These are phyloP conservation scores for Suillus plorans DNA, from an alignment of 768 basidiomycete species.

Conservation along the genomic window DNA sequence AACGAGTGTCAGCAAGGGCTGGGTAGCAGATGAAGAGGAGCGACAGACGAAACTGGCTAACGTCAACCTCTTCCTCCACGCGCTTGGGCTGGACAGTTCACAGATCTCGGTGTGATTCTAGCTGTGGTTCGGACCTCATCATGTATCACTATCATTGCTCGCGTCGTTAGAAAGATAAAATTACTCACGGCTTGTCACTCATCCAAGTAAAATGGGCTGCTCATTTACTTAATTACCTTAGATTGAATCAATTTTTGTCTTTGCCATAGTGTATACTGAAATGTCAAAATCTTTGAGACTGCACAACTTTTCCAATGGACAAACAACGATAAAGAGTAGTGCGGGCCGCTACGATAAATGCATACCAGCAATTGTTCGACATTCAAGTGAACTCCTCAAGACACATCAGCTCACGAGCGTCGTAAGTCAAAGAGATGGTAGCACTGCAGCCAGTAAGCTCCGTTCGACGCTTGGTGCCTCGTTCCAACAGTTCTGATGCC, in stretches of 20 bases:
- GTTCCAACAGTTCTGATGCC: conserved; percentile 33
- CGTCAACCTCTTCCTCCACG: conserved; percentile 88
- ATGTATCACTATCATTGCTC: background rate
- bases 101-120: conserved; percentile 54
- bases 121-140: background rate
- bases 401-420: conserved; percentile 27
- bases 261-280: background rate
- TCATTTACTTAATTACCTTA: conserved; percentile 1
- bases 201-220: background rate
- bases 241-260: background rate
- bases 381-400: conserved; percentile 1
- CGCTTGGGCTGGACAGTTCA: conserved; percentile 70
- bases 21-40: conserved; percentile 71
- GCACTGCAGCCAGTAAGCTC: conserved; percentile 27
- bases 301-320: background rate
- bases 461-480: conserved; percentile 33
- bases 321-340: background rate
- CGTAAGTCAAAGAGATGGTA: conserved; percentile 15
- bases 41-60: conserved; percentile 80
- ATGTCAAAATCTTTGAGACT: background rate
- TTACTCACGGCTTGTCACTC: conserved; percentile 1
- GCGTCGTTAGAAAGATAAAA: conserved; percentile 1
- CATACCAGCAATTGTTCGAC: background rate
- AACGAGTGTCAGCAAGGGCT: conserved; percentile 72
- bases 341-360: background rate